These are phyloP conservation scores for Phytophthora constricta DNA, from an alignment of 352 stramenopile species.

Conservation along the genomic window DNA sequence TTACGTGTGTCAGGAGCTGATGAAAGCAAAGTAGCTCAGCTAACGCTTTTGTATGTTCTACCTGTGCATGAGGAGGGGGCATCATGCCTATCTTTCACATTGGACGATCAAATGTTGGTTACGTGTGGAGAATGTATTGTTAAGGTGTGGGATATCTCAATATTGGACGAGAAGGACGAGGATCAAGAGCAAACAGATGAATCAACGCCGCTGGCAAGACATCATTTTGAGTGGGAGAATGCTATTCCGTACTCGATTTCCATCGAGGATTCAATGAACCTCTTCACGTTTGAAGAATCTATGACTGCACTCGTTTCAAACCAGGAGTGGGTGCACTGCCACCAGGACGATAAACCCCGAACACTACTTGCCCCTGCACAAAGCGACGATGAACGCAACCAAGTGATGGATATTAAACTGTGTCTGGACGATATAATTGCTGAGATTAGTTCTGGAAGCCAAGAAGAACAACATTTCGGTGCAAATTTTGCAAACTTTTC, in stretches of 20 bases:
- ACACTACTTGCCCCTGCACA: slow-evolving; percentile 31
- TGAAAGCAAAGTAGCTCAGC: neutral
- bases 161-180: neutral
- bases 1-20: neutral
- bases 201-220: neutral
- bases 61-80: slow-evolving; percentile 51
- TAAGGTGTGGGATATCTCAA: slow-evolving; percentile 54
- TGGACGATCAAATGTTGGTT: slow-evolving; percentile 47
- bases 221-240: slow-evolving; percentile 42
- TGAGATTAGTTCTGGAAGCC: slow-evolving; percentile 21
- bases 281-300: slow-evolving; percentile 54
- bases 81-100: slow-evolving; percentile 38
- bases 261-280: slow-evolving; percentile 37
- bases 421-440: slow-evolving; percentile 33
- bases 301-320: slow-evolving; percentile 44
- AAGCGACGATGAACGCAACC: slow-evolving; percentile 23
- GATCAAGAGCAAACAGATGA: neutral
- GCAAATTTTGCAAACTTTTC: neutral
- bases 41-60: slow-evolving; percentile 46
- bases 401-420: slow-evolving; percentile 27
- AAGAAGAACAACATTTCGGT: neutral
- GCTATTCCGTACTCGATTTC: slow-evolving; percentile 50
- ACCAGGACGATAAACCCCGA: neutral
- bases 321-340: slow-evolving; percentile 47
- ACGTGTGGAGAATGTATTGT: slow-evolving; percentile 50